A percentile compares a stretch with the other conserved stretches of the same genome.
These are phyloP conservation scores for Candida railenensis DNA, from an alignment of 805 yeast genomes.

Conservation along the genomic window DNA sequence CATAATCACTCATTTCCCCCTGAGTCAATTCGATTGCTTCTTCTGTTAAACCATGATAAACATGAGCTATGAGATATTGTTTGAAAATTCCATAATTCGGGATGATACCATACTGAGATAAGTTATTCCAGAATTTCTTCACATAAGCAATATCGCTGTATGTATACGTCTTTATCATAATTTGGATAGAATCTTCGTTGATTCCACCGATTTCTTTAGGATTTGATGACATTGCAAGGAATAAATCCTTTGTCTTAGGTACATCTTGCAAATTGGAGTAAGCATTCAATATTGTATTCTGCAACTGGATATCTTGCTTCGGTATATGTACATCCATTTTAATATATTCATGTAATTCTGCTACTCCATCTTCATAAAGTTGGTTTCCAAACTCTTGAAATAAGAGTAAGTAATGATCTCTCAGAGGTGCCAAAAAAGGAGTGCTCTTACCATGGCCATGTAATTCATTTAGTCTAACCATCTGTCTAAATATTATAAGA, in stretches of 20 bases:
- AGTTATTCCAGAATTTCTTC: slow-evolving; percentile 58
- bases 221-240: slow-evolving; percentile 55
- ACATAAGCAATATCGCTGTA: slow-evolving; percentile 55
- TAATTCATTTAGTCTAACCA: slow-evolving; percentile 54
- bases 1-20: slow-evolving; percentile 44
- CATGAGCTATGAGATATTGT: slow-evolving; percentile 68
- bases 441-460: slow-evolving; percentile 32
- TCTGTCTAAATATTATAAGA: slow-evolving; percentile 56
- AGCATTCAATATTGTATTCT: slow-evolving; percentile 65
- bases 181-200: slow-evolving; percentile 61
- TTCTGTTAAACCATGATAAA: slow-evolving; percentile 59
- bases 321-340: slow-evolving; percentile 57
- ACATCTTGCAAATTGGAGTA: slow-evolving; percentile 58
- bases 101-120: slow-evolving; percentile 50
- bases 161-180: slow-evolving; percentile 65
- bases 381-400: slow-evolving; percentile 61
- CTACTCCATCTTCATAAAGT: slow-evolving; percentile 63
- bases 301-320: slow-evolving; percentile 53
- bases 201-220: slow-evolving; percentile 49
- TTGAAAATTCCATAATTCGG: slow-evolving; percentile 54
- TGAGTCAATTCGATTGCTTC: slow-evolving; percentile 54
- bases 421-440: slow-evolving; percentile 27
- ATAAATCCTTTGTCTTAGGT: slow-evolving; percentile 55
- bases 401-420: slow-evolving; percentile 57
- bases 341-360: slow-evolving; percentile 59